Evolutionary conservation across 495 filamentous ascomycete genomes (phyloP), one percentile per base, ranked within the genome.

Genomic region (Letharia lupina): DNA sequence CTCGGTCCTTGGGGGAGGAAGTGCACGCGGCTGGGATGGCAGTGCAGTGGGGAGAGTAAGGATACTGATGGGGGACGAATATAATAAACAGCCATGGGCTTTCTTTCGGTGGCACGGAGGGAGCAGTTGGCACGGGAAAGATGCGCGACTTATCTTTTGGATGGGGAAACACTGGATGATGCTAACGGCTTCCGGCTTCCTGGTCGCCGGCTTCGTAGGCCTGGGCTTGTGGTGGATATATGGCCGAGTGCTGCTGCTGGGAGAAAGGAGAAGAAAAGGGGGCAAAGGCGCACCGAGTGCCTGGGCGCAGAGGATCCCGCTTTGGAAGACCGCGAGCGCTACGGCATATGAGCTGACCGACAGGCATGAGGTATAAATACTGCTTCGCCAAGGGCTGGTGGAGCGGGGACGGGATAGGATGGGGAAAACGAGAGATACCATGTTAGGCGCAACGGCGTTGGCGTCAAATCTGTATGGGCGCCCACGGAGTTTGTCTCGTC

Each of bases 91-190:
- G 67, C 74, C 82, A 0, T 91, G 88, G 88, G 87, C 85, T 67
- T 92, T 93, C 79, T 93, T 93, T 72, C 87, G 83, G 28, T 86
- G 90, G 69, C 83, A 89, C 69, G 80, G 81, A 42, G 89, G 89
- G 28, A 90, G 84, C 74, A 88, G 84, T 70, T 92, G 89, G 89
- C 89, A 93, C 72, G 82, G 82, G 31, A 84, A 82, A 65, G 89
- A 93, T 70, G 89, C 90, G 12, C 78, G 82, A 70, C 73, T 90
- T 7, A 90, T 93, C 70, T 90, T 93, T 75, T 93, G 89, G 88
- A 89, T 92, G 85, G 84, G 83, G 16, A 81, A 83, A 68, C 85
- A 91, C 72, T 92, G 89, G 89, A 70, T 90, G 62, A 76, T 90
- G 65, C 77, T 92, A 37, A 91, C 89, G 0, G 72, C 87, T 39